These are phyloP conservation scores for Solanum habrochaites DNA, from an alignment of 257 asterid genomes.

Conservation along the genomic window DNA sequence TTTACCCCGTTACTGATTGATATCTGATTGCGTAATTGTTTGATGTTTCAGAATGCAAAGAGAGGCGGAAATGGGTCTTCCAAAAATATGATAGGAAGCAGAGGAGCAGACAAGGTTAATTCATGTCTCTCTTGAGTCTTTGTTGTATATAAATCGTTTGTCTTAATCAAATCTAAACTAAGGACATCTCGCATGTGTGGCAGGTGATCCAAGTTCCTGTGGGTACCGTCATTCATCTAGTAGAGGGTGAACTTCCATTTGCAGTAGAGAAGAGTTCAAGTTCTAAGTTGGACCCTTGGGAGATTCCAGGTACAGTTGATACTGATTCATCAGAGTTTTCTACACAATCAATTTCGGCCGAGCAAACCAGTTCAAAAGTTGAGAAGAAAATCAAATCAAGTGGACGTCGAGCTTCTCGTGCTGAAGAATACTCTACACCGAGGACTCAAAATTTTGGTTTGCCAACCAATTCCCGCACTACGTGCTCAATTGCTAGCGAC, in stretches of 20 bases:
- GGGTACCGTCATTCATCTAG: constrained; percentile 82
- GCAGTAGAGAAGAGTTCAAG: constrained; percentile 50
- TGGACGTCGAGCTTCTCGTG: not conserved
- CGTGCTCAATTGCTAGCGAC: constrained; percentile 10
- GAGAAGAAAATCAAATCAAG: not conserved
- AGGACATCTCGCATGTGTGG: not conserved
- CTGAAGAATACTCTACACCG: constrained; percentile 3
- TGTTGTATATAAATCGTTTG: constrained; percentile 1
- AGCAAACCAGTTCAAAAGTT: not conserved
- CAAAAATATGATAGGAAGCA: constrained; percentile 79
- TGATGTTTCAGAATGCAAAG: constrained; percentile 58
- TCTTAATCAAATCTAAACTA: not conserved
- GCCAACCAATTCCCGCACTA: not conserved
- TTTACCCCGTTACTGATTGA: not conserved
- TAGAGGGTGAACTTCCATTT: constrained; percentile 70
- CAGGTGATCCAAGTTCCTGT: constrained; percentile 82
- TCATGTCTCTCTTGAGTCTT: not conserved
- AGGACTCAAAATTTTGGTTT: constrained; percentile 1
- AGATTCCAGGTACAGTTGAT: constrained; percentile 56
- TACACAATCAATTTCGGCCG: constrained; percentile 8
- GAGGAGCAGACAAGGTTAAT: constrained; percentile 83
- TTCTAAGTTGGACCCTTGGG: constrained; percentile 77
- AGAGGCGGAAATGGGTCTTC: constrained; percentile 86
- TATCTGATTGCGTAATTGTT: not conserved
- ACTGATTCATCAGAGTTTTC: constrained; percentile 21